Base-by-base conservation (phyloP, 768 basidiomycete genomes). In the Flagelloscypha sp. region DNA sequence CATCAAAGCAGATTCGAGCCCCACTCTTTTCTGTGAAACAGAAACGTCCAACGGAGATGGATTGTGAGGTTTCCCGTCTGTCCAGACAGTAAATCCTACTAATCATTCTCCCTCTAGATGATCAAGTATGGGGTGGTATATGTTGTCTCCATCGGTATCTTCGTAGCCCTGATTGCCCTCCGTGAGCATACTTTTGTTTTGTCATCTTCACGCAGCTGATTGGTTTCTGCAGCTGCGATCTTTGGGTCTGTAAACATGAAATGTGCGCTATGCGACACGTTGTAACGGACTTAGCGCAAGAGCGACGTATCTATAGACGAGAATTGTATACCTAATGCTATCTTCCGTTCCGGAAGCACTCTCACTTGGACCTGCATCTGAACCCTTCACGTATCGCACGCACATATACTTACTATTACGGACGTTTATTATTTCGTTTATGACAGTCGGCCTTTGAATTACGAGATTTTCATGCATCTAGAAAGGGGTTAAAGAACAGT, bases 1-100 rank as follows among this genome's bases (percentile, higher is more conserved):
- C 89, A 16, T 92, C 88, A 36, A 88, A 88, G 55, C 90, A 93
- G 59, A 94, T 94, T 44, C 85, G 87, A 30, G 79, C 92, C 2
- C 90, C 92, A 0, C 63, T 97, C 48, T 97, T 87, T 59, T 84
- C 83, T 30, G 70, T 87, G 55, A 89, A 88, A 59, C 84, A 92
- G 61, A 84, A 82, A 59, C 76, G 76, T 55, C 87, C n/a, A 90
- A 53, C 80, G 93, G 35, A 79, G 89, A 38, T 82, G 81, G 73
- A 92, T 93, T 48, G 88, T 94, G 53, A 54, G 78, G 25, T 34
- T 28, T 22, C 6, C 18, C 23, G 23, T 31, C 8, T 31, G 11
- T 27, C 11, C 45, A 35, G 4, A 11, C 39, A 13, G 33, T 35
- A 18, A 10, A 21, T 5, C 21, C 27, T 38, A 25, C 48, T 35